These are phyloP conservation scores for Noccaea bulbosa DNA, from an alignment of 345 rosid species.

Conservation along the genomic window DNA sequence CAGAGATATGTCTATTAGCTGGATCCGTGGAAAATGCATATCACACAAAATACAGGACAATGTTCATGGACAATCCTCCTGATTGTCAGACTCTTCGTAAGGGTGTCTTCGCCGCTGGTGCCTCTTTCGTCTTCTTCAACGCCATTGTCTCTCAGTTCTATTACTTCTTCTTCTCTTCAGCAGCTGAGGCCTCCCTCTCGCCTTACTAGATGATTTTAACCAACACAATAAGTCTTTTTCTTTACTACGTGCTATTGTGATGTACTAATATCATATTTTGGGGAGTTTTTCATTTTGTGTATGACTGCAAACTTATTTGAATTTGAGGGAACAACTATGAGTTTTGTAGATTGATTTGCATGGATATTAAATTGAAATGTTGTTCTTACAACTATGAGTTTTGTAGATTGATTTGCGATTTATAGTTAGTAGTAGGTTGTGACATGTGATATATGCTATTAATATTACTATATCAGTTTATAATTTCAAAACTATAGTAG, in stretches of 20 bases:
- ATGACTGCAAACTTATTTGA: slow-evolving; percentile 23
- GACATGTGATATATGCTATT: not conserved
- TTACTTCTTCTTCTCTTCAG: slow-evolving; percentile 71
- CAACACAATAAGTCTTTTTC: not conserved
- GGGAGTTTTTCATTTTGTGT: not conserved
- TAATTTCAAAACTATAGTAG: no score
- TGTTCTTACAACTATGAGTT: slow-evolving; percentile 16
- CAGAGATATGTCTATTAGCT: slow-evolving; percentile 81
- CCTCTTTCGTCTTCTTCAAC: slow-evolving; percentile 78
- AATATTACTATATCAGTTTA: no score
- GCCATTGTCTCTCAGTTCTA: slow-evolving; percentile 77
- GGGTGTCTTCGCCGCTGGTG: slow-evolving; percentile 92
- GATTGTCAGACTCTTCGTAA: slow-evolving; percentile 81
- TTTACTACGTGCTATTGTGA: slow-evolving; percentile 12
- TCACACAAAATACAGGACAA: slow-evolving; percentile 82
- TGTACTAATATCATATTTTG: slow-evolving; percentile 29
- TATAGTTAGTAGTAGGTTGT: not conserved
- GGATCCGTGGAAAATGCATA: slow-evolving; percentile 90
- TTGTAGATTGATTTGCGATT: slow-evolving; percentile 19
- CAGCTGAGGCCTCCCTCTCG: slow-evolving; percentile 49
- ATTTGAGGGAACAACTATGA: slow-evolving; percentile 16
- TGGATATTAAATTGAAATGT: slow-evolving; percentile 11
- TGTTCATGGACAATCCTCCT: slow-evolving; percentile 65
- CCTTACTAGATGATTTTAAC: slow-evolving; percentile 36
- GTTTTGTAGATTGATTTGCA: slow-evolving; percentile 31